These are phyloP conservation scores for Elsinoe necatrix DNA, from an alignment of 2,329 filamentous ascomycete species.

Conservation along the genomic window DNA sequence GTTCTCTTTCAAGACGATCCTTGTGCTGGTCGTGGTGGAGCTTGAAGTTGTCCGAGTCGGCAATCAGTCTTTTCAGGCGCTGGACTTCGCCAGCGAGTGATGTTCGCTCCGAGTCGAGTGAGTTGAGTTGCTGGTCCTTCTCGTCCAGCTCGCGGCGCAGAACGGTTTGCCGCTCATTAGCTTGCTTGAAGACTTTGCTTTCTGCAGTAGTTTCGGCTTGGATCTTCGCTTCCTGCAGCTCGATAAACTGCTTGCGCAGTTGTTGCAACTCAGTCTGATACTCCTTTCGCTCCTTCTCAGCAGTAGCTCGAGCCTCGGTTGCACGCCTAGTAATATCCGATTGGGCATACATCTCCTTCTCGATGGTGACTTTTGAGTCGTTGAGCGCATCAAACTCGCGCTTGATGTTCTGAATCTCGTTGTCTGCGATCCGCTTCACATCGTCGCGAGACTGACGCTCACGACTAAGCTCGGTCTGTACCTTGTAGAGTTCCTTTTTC, in stretches of 20 bases:
- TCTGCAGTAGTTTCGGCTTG: constrained; percentile 76
- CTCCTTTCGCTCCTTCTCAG: constrained; percentile 82
- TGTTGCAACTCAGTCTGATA: constrained; percentile 76
- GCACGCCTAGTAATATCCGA: constrained; percentile 84
- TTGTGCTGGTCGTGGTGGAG: constrained; percentile 89
- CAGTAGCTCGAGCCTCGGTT: constrained; percentile 67
- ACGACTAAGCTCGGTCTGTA: constrained; percentile 79
- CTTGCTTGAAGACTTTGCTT: constrained; percentile 65
- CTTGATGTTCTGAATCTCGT: constrained; percentile 73
- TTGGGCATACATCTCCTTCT: constrained; percentile 94
- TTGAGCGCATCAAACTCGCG: constrained; percentile 81
- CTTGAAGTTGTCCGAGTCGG: constrained; percentile 81
- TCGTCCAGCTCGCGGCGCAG: constrained; percentile 73
- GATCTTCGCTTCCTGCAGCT: constrained; percentile 76
- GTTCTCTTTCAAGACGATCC: constrained; percentile 81
- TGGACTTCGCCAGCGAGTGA: constrained; percentile 74
- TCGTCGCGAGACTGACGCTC: constrained; percentile 92
- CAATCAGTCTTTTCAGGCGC: constrained; percentile 75
- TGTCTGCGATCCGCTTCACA: constrained; percentile 80
- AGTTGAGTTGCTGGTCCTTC: constrained; percentile 65
- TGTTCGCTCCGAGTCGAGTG: constrained; percentile 70
- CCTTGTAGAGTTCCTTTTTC: constrained; percentile 74
- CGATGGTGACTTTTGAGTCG: constrained; percentile 91
- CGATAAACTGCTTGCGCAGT: constrained; percentile 72
- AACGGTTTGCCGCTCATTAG: constrained; percentile 69